Base-by-base conservation (phyloP, 352 stramenopile genomes). In the Phytophthora meadii region DNA sequence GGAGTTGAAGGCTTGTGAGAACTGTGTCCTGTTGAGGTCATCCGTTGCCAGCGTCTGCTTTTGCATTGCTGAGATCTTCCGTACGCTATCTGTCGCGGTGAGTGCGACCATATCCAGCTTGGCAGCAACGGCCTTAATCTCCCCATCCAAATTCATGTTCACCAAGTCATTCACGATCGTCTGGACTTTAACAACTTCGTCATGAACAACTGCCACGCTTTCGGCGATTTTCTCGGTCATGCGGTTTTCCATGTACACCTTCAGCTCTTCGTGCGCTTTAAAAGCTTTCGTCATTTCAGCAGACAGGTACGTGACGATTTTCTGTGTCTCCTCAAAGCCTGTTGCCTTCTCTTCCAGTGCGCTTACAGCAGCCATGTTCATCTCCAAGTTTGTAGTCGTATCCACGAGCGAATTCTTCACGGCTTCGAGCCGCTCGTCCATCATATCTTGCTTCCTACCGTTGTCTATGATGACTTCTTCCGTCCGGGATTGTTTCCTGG, bases 401-500 rank as follows among this genome's bases (percentile, higher is more conserved):
- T 93, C 84, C 47, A 81, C 71, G 22, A 89, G 70, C 34, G 76
- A 76, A 1, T 62, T 58, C 28, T 88, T 83, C 12, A 80, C 69
- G 14, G 77, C 74, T 19, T 81, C 74, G 0, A 73, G 56, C 2
- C 61, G 54, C 11, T 75, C 64, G 15, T 87, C 69, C 1, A 69
- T 55, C 8, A 62, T 70, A 1, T 88, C 61, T 8, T 89, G 77
- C 10, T 81, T 82, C 28, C 76, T 81, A 19, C 75, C 77, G 10
- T 85, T 65, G 17, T 93, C 82, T 11, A 79, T 68, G 12, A 92
- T 50, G 40, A 92, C 70, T 28, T 90, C 82, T 44, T 93, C 84
- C 5, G 75, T 54, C 0, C 74, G 70, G 0, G 62, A 57, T 55
- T 88, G 82, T 48, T 90, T 92, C 12, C 77, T 74, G 5, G 73